Evolutionary conservation across 2,329 filamentous ascomycete species (phyloP), one percentile per base, ranked within the genome.

Genomic region (Diaporthe aspalathi): DNA sequence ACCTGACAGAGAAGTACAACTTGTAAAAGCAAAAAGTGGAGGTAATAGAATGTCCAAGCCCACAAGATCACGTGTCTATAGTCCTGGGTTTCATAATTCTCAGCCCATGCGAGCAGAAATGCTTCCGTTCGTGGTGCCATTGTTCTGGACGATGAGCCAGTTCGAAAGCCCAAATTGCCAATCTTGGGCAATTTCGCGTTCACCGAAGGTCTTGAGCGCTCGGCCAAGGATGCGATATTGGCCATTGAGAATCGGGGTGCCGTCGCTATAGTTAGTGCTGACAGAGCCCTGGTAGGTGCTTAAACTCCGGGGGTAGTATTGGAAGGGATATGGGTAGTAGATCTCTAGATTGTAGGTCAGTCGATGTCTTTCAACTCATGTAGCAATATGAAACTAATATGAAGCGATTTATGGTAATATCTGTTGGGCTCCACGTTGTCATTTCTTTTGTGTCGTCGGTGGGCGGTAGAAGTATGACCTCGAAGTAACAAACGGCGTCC

Each of bases 191-290:
- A 47, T 62, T 5, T 47, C 57, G 11, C 4, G 22, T 27, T 29
- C 40, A n/a, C 40, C 57, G 2, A 45, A 62, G 38, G 40, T 47
- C 27, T 62, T 62, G 24, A 62, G 40, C 24, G 57, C 57, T 29
- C 57, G 24, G 20, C 57, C 57, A 45, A 62, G 57, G 17, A 62
- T 62, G 7, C 40, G 57, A 20, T 62, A 62, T 47, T 62, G 8
- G 20, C 56, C 38, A 45, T 62, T 43, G 14, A 62, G 9, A 6
- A 62, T 62, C n/a, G 56, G 38, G 1, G 38, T 60, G 3, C 56
- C 56, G 24, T 60, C 56, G 20, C 56, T 60, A 8, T 29, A 62
- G 11, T 62, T 62, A 5, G 7, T 47, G 24, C 38, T 62, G 38
- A 62, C 38, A 24, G 38, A 27, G 24, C 38, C 56, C 9, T 45